Base-by-base conservation (phyloP, 306 rosid species). In the Rosa chinensis region DNA sequence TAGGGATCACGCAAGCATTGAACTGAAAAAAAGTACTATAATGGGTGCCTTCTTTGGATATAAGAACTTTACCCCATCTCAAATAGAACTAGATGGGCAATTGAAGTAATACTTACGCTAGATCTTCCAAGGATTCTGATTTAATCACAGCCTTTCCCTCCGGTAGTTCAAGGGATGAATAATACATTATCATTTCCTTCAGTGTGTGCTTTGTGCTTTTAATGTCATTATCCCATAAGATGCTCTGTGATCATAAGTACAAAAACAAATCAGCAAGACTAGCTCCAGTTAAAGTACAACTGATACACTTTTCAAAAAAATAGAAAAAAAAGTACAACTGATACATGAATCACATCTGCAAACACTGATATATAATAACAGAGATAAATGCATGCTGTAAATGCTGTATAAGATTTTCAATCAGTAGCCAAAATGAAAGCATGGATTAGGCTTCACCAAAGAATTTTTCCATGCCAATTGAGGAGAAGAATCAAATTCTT, bases 161-260 rank as follows among this genome's bases (percentile, higher is more conserved):
- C 13, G 93, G 85, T 42, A 89, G 85, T 77, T 92, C 98, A 48
- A 92, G 91, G 81, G 80, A 89, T 68, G 96, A 84, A 89, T 94
- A 73, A 88, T 84, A 89, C 77, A 79, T 84, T 85, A 89, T 90
- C 89, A 94, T 94, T 75, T 94, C 96, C 83, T 82, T 94, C 74
- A 94, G 74, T 42, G 98, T 92, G 77, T 89, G 85, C 85, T 90
- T 94, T 55, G 94, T 94, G 86, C 88, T 88, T 89, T 88, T 94
- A 45, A 94, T 75, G 81, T 94, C 98, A 83, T 90, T 94, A 75
- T 90, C 97, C 98, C 98, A 94, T 66, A 92, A 89, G 88, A 94
- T 85, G 86, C 98, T 84, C 98, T 94, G 93, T 68, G 72, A 77
- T 77, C 49, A 82, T 71, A 75, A 47, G 28, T 7, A 10, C 56